Evolutionary conservation across 331 rosid genomes (phyloP), one percentile per base, ranked within the genome.

Genomic region (Malus hybrid): DNA sequence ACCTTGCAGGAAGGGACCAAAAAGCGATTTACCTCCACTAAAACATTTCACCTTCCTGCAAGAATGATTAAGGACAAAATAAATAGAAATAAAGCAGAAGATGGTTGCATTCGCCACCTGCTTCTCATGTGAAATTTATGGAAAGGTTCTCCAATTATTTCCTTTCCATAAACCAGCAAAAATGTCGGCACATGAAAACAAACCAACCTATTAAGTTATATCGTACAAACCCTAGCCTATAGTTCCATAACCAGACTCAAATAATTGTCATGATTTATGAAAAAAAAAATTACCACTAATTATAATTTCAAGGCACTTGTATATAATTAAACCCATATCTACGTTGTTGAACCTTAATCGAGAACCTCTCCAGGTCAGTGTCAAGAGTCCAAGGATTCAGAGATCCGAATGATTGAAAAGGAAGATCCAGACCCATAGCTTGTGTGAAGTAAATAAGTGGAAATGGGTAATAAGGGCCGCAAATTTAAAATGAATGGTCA

Each of bases 181-280:
- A 67, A 78, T 87, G 90, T 85, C 92, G 81, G 90, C 92, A 88
- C 77, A 89, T 85, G 73, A 77, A 69, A 84, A 75, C 87, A 80
- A 85, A 82, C 83, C 26, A 82, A 79, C 78, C 83, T 70, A 66
- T 4, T 67, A 0, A 39, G n/a, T n/a, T 42, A 0, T 9, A 66
- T 66, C 3, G 2, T 34, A n/a, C 8, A 66, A 34, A 63, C 39
- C 44, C 57, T 52, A 58, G 44, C n/a, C 2, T 32, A 14, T 9
- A 32, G 6, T 7, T 12, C 20, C 14, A 63, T 4, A 7, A 28
- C 34, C 57, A 52, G 1, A 2, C 1, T 24, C 18, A 11, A 1
- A 12, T 10, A 52, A 16, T 50, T 50, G 20, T 50, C 1, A 24
- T 24, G 24, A 24, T 24, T 24, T 24, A 24, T 24, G 24, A 29